Base-by-base conservation (phyloP, 352 stramenopile species). In the Pythium oligandrum region DNA sequence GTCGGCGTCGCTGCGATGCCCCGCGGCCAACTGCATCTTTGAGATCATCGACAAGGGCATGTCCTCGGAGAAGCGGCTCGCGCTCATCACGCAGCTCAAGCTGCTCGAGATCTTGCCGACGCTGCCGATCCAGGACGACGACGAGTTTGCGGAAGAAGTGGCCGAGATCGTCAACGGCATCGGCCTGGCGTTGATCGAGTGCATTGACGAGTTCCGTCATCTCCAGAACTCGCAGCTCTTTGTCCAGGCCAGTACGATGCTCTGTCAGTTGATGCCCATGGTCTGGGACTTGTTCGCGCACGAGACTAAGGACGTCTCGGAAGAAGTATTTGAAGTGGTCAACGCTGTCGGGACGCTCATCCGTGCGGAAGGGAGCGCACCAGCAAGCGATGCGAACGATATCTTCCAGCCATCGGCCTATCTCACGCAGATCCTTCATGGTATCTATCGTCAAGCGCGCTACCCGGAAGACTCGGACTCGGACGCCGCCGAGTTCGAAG, bases 11-110 rank as follows among this genome's bases (percentile, higher is more conserved):
- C 66, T 92, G 40, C 78, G 82, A 7, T 90, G 83, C 36, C 65
- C 79, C 39, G 86, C 78, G 0, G 75, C 80, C 33, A 92, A 92
- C 57, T 93, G 84, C 36, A 55, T 95, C n/a, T 88, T 90, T 46
- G 82, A 93, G 61, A 71, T 95, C 42, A 72, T 95, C 40, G 78
- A 87, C 63, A 95, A 95, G 55, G 86, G 86, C 3, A 95, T 95
- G 86, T 75, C 70, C 1, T 65, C 76, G 0, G 74, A 92, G 40
- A 93, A 93, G 63, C 94, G 92, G 59, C 51, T 95, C 48, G 75
- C 73, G n/a, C 63, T 95, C 37, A 64, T 93, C 53, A 63, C 73
- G 48, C 75, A 87, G 53, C 57, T 93, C 10, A 74, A 91, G 34
- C 63, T 95, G 10, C 54, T 88, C 2, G 72, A 86, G 9, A 59